Base-by-base conservation (phyloP, 2,329 filamentous ascomycete species). In the Hawksworthiomyces lignivorus region DNA sequence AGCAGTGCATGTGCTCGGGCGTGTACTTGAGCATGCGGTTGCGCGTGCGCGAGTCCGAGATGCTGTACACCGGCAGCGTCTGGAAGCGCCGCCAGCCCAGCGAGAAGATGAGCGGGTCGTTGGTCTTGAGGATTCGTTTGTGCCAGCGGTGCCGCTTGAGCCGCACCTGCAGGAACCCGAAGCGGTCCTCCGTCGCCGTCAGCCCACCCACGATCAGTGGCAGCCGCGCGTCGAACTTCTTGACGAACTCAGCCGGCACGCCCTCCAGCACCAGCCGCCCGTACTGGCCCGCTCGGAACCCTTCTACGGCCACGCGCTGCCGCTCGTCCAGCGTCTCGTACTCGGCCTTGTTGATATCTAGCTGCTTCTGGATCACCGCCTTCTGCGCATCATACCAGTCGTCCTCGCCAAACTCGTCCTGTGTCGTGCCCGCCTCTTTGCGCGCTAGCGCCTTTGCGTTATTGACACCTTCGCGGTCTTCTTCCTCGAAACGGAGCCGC, bases 1-100 rank as follows among this genome's bases (percentile, higher is more conserved):
- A 94, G 67, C 94, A 98, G 67, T 97, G 92, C 88, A 96, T 97
- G 59, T 98, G 92, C 69, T 98, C 94, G 0, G 92, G 94, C 0
- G 90, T 96, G 64, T 98, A 98, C 64, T 98, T 98, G 48, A 98
- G 76, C 90, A 98, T 96, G 44, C 92, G 82, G 64, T 97, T 96
- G 49, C 92, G 77, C 20, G 87, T 94, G 53, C 92, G 80, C 48
- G 86, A 94, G 62, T 97, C 92, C 19, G 87, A 92, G 44, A 92
- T 95, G 65, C 84, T 92, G 75, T 96, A 98, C 46, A 96, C 80
- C 15, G 90, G 90, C 52, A 92, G 70, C 6, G 84, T 82, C 64
- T 97, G 92, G 70, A 98, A 98, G 47, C 92, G 77, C 38, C 92
- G 77, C 92, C 92, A 98, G 31, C 92, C 92, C 32, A 98, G 73